Evolutionary conservation across 225 moss, liverwort and hornwort species (phyloP).

Genomic region (Sphagnum contortum): DNA sequence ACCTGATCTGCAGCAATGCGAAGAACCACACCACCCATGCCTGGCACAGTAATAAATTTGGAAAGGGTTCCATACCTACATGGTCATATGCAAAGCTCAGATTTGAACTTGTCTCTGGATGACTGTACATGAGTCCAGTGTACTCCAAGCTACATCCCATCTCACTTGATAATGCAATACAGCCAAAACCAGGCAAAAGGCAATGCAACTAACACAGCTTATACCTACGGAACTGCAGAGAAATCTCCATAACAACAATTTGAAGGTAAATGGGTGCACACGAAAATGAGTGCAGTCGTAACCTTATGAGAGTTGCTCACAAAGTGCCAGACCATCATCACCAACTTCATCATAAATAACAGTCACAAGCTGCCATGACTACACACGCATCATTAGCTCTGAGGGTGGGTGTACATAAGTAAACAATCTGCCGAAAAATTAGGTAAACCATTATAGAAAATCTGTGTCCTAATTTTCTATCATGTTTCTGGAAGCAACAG

Average conservation of each 20-base stretch:
- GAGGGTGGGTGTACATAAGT: not conserved
- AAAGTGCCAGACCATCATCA: not conserved
- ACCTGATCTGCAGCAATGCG: conserved; percentile 94
- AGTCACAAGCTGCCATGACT: not conserved
- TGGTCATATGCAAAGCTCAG: no score
- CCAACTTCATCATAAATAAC: not conserved
- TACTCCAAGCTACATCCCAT: not conserved
- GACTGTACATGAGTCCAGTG: not conserved
- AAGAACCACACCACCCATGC: conserved; percentile 59
- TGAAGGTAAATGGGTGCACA: not conserved
- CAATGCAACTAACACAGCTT: not conserved
- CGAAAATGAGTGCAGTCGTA: no score
- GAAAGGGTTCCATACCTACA: conserved; percentile 76
- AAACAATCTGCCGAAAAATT: not conserved
- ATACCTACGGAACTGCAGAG: not conserved
- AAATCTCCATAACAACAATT: not conserved
- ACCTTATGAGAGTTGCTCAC: not conserved
- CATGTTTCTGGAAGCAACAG: no score
- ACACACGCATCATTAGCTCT: not conserved
- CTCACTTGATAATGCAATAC: not conserved
- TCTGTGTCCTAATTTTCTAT: no score
- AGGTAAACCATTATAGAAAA: not conserved
- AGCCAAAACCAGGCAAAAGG: not conserved
- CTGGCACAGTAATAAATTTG: conserved; percentile 56
- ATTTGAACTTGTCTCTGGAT: no score